Evolutionary conservation across 306 rosid species (phyloP), one percentile per base, ranked within the genome.

Genomic region (Bauhinia variegata): DNA sequence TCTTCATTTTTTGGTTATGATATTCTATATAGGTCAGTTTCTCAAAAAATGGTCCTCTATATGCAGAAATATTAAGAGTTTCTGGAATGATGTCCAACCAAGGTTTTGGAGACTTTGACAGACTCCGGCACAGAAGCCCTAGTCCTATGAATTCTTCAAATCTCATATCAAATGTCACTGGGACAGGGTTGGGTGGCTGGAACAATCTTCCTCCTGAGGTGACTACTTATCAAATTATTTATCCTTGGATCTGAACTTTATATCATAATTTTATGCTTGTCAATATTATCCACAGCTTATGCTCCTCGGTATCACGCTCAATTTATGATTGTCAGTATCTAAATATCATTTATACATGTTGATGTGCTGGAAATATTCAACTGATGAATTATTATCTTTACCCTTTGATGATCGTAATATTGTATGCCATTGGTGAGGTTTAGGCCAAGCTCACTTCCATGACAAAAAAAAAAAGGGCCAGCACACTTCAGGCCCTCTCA

Each of bases 111-210:
- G 99, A 93, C 85, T 91, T 93, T 37, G 99, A 93, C 66, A 86
- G 99, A 75, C 82, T 90, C 65, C 88, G 96, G 79, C 96, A 93
- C 71, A 84, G 99, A 86, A 93, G 99, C 77, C 97, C 99, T 47
- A 93, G 99, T 80, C 99, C 99, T 32, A 93, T 93, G 99, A 88
- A 96, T 75, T 93, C 98, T 83, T 86, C 96, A 70, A 87, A 78
- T 54, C 88, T 87, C 68, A 88, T 89, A 58, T 83, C 99, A 57
- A 93, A 84, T 85, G 96, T 90, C 55, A 71, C 80, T 15, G 91
- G 88, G 38, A 34, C 97, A 34, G 96, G 99, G 33, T 63, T 90
- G 68, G 83, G 87, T 56, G 95, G 89, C 75, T 93, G 99, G 99
- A 93, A 88, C 79, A 83, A 87, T 60, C 87, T 87, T 75, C 92